These are phyloP conservation scores for Urtica urens DNA, from an alignment of 306 rosid genomes.

Conservation along the genomic window DNA sequence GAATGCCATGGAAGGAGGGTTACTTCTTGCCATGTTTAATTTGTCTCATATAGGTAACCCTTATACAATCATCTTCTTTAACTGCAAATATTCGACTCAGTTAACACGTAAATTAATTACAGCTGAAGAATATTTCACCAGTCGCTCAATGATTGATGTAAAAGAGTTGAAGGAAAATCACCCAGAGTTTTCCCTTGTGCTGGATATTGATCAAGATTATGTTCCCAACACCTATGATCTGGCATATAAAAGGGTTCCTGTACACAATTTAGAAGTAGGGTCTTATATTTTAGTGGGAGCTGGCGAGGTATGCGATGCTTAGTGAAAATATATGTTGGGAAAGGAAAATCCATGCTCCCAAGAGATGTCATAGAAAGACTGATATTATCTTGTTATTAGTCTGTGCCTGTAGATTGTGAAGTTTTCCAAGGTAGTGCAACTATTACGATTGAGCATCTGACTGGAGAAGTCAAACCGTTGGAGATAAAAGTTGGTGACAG, in stretches of 20 bases:
- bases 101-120: slow-evolving; percentile 27
- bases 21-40: slow-evolving; percentile 93
- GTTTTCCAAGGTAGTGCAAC: slow-evolving; percentile 90
- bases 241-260: slow-evolving; percentile 79
- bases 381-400: slow-evolving; percentile 87
- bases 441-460: slow-evolving; percentile 87
- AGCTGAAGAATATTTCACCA: slow-evolving; percentile 94
- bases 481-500: slow-evolving; percentile 78
- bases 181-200: slow-evolving; percentile 90
- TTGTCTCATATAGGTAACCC: slow-evolving; percentile 86
- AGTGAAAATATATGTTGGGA: neutral
- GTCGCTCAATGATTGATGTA: slow-evolving; percentile 85
- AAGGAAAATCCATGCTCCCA: slow-evolving; percentile 34
- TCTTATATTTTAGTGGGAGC: slow-evolving; percentile 82
- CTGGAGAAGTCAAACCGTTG: slow-evolving; percentile 91
- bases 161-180: slow-evolving; percentile 81
- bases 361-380: slow-evolving; percentile 40
- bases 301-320: slow-evolving; percentile 59
- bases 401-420: slow-evolving; percentile 99
- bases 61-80: neutral
- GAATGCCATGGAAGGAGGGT: slow-evolving; percentile 88
- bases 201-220: slow-evolving; percentile 50
- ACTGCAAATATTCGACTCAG: slow-evolving; percentile 8
- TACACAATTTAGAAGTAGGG: slow-evolving; percentile 65
- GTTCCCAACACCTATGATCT: slow-evolving; percentile 78